Conservation (phyloP, 1,139 yeast species). For the Lodderomyces parapsilosis region DNA sequence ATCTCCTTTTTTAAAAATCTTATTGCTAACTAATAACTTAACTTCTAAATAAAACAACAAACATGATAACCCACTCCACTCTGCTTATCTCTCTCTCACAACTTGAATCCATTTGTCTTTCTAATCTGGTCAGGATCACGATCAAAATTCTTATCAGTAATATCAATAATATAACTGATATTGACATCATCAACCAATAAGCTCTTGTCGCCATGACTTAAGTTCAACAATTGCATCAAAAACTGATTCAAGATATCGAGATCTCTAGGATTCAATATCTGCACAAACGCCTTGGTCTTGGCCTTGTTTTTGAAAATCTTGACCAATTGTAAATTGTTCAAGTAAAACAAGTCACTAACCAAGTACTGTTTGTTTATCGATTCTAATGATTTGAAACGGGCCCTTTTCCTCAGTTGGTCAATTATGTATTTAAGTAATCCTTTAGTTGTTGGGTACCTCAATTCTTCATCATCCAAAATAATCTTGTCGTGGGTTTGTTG, state of each 20-base stretch:
- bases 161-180: slow-evolving; percentile 38
- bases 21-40: too few species aligned
- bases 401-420: slow-evolving; percentile 13
- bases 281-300: slow-evolving; percentile 43
- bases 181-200: slow-evolving; percentile 19
- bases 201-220: slow-evolving; percentile 11
- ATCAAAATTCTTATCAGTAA: slow-evolving; percentile 35
- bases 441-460: slow-evolving; percentile 37
- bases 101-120: slow-evolving; percentile 6
- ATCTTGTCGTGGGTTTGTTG: slow-evolving; percentile 11
- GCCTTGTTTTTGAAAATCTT: slow-evolving; percentile 43
- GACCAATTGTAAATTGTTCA: slow-evolving; percentile 36
- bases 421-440: slow-evolving; percentile 35
- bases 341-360: slow-evolving; percentile 40
- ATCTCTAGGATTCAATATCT: slow-evolving; percentile 29
- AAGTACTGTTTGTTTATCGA: slow-evolving; percentile 46
- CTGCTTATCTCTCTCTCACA: background rate
- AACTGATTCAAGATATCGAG: slow-evolving; percentile 29
- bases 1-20: too few species aligned
- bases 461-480: slow-evolving; percentile 15
- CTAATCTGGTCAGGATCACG: slow-evolving; percentile 13
- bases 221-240: slow-evolving; percentile 22
- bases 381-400: slow-evolving; percentile 26
- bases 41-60: too few species aligned
- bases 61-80: background rate